phyloP scores from a whole-genome alignment of 2,329 filamentous ascomycete genomes.

The Aureobasidium melanogenum region DNA sequence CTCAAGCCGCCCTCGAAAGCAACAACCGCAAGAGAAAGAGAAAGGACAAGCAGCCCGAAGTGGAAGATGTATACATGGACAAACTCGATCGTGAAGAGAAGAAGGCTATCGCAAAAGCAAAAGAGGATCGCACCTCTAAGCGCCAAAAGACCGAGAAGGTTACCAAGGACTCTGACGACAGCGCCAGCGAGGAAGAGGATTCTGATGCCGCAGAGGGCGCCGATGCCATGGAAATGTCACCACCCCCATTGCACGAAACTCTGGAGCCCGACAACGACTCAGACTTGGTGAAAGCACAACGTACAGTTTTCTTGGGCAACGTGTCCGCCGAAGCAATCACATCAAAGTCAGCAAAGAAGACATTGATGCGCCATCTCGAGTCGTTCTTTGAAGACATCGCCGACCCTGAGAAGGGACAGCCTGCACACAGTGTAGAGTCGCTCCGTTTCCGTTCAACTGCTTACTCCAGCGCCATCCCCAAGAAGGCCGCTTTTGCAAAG shows the following conservation, averaged over 20 bases:
- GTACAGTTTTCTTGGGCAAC: slow-evolving; percentile 90
- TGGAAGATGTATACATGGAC: slow-evolving; percentile 46
- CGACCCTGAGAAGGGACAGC: slow-evolving; percentile 33
- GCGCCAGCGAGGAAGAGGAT: slow-evolving; percentile 21
- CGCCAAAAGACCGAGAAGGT: slow-evolving; percentile 19
- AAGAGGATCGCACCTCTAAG: slow-evolving; percentile 7
- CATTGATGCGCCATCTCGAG: slow-evolving; percentile 65
- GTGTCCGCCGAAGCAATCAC: slow-evolving; percentile 76
- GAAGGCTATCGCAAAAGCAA: slow-evolving; percentile 15
- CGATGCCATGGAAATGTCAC: slow-evolving; percentile 41
- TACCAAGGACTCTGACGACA: slow-evolving; percentile 15
- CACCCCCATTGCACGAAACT: slow-evolving; percentile 48
- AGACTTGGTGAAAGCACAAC: slow-evolving; percentile 74
- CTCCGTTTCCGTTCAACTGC: slow-evolving; percentile 90
- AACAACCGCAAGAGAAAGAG: slow-evolving; percentile 51
- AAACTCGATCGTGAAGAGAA: slow-evolving; percentile 47
- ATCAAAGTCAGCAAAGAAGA: slow-evolving; percentile 72
- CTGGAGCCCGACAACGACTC: slow-evolving; percentile 31
- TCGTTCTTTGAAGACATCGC: slow-evolving; percentile 56
- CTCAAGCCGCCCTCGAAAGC: slow-evolving; percentile 19
- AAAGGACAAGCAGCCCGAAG: slow-evolving; percentile 20
- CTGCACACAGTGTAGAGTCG: slow-evolving; percentile 69
- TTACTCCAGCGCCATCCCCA: slow-evolving; percentile 73
- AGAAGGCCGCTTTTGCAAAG: slow-evolving; percentile 88
- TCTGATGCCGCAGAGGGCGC: slow-evolving; percentile 30